Evolutionary conservation across 208 protist species (phyloP).

Genomic region (Strigomonas oncopelti): DNA sequence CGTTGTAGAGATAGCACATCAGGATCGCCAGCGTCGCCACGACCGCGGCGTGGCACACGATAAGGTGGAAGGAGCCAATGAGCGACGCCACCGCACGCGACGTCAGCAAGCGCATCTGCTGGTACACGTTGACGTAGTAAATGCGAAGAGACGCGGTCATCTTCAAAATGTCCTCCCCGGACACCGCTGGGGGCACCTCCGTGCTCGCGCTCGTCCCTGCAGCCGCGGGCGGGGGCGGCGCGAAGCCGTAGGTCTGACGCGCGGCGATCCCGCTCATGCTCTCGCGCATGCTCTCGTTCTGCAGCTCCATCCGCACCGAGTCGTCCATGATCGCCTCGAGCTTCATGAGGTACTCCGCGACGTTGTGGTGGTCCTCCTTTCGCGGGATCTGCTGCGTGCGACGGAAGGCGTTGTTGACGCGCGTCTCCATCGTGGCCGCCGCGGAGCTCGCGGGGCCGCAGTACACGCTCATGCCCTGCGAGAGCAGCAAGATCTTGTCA

Average conservation of each 20-base stretch:
- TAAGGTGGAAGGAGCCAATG: conserved; percentile 73
- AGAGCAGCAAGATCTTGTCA: conserved; percentile 85
- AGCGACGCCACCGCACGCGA: conserved; percentile 65
- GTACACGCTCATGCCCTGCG: conserved; percentile 79
- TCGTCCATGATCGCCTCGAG: conserved; percentile 80
- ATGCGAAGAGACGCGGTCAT: conserved; percentile 40
- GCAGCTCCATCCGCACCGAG: conserved; percentile 51
- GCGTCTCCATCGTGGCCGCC: conserved; percentile 47
- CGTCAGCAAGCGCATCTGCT: conserved; percentile 71
- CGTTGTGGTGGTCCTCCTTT: conserved; percentile 51
- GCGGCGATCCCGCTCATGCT: conserved; percentile 1
- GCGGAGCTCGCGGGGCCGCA: conserved; percentile 70
- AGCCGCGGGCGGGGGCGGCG: conserved; percentile 2
- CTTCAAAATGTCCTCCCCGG: conserved; percentile 43
- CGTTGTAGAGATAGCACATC: conserved; percentile 80
- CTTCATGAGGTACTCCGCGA: conserved; percentile 85
- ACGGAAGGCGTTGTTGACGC: conserved; percentile 44
- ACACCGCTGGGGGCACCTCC: conserved; percentile 11
- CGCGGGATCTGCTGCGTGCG: conserved; percentile 35
- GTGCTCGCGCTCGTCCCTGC: background rate
- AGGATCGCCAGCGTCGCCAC: conserved; percentile 65
- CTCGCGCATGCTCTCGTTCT: conserved; percentile 11
- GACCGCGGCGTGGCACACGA: conserved; percentile 79
- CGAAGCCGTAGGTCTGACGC: conserved; percentile 20
- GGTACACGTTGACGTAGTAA: conserved; percentile 86